phyloP scores from a whole-genome alignment of 2,329 filamentous ascomycete genomes.

The Trichophyton equinum region DNA sequence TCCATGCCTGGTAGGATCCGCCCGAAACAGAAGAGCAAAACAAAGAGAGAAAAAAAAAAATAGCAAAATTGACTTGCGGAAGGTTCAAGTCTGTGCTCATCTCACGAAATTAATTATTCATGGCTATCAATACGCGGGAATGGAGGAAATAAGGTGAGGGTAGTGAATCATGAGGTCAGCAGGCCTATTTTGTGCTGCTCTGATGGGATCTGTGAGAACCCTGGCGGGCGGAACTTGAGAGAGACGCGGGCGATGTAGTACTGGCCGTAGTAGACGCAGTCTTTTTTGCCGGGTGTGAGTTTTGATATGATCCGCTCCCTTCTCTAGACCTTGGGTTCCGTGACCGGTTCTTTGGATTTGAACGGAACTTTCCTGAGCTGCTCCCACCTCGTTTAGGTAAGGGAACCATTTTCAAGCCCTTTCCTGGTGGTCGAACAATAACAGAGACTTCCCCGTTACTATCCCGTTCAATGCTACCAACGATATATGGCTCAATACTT shows the following conservation, averaged over 20 bases:
- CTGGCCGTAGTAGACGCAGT: constrained; percentile 5
- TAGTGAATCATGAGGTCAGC: neutral
- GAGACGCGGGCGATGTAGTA: neutral
- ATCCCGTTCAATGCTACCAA: constrained; percentile 29
- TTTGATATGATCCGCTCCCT: constrained; percentile 32
- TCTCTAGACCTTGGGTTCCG: constrained; percentile 25
- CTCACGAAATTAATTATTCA: neutral
- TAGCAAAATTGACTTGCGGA: neutral
- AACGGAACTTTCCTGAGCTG: constrained; percentile 19
- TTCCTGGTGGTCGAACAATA: constrained; percentile 37
- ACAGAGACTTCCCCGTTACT: constrained; percentile 27
- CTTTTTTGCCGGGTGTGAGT: constrained; percentile 11
- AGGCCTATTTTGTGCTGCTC: neutral
- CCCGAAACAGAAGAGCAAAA: neutral
- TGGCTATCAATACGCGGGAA: neutral
- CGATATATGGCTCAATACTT: constrained; percentile 34
- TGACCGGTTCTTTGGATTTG: constrained; percentile 18
- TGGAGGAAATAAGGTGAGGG: neutral
- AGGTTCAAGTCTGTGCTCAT: neutral
- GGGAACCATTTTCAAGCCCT: constrained; percentile 30
- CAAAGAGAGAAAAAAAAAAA: neutral
- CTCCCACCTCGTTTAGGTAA: constrained; percentile 25
- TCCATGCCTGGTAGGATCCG: neutral
- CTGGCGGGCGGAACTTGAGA: neutral
- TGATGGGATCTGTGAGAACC: constrained; percentile 6